Percentiles rank a stretch among this genome's conserved stretches.
Conservation (phyloP, 768 basidiomycete genomes). For the Tricholoma bakamatsutake region DNA sequence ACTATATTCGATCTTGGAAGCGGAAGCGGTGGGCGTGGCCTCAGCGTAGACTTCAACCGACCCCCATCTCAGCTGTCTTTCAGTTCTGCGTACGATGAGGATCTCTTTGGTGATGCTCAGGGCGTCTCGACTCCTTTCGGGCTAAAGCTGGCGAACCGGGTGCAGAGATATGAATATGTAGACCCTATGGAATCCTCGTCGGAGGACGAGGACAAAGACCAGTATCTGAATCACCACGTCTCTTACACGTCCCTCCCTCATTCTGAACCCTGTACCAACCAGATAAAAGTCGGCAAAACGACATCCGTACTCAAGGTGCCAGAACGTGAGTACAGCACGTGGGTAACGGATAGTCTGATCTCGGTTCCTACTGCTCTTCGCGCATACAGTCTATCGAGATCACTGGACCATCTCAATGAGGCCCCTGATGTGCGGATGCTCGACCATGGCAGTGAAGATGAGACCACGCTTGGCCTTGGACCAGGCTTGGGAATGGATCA, state of each 20-base stretch:
- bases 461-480: constrained; percentile 7
- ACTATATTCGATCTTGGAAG: constrained; percentile 8
- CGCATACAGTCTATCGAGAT: constrained; percentile 9
- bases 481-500: not conserved
- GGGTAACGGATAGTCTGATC: constrained; percentile 38
- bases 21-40: constrained; percentile 14
- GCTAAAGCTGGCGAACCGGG: not conserved
- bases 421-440: not conserved
- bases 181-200: constrained; percentile 4
- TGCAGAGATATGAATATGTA: not conserved
- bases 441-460: not conserved
- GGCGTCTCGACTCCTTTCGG: constrained; percentile 26
- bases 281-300: not conserved
- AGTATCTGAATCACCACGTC: constrained; percentile 12
- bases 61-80: constrained; percentile 34
- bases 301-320: not conserved
- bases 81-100: constrained; percentile 15
- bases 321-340: constrained; percentile 15
- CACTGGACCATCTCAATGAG: not conserved
- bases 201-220: constrained; percentile 18
- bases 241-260: not conserved
- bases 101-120: constrained; percentile 18
- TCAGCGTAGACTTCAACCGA: constrained; percentile 31
- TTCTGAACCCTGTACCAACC: not conserved
- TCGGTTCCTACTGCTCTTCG: constrained; percentile 31